phyloP scores from a whole-genome alignment of 1,284 basidiomycete species.

The Cerrena zonata region DNA sequence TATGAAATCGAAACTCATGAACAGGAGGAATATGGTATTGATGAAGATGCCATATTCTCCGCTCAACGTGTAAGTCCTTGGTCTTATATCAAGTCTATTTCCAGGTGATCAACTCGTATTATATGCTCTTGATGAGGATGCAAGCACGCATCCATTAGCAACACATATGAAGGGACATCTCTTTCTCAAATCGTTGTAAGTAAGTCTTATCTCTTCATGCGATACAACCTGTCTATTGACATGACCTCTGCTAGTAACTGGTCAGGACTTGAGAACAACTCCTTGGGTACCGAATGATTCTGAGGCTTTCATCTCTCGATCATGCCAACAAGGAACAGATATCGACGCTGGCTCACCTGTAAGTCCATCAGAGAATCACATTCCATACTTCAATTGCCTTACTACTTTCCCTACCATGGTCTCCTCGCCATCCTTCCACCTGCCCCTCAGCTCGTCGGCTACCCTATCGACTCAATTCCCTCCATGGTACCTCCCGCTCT shows the following conservation, averaged over 20 bases:
- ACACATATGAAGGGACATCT: background rate
- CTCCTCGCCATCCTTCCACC: background rate
- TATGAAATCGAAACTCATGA: background rate
- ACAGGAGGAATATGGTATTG: background rate
- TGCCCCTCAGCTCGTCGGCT: background rate
- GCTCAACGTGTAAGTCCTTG: background rate
- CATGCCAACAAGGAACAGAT: background rate
- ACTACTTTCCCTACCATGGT: background rate
- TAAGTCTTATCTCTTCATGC: conserved; percentile 2
- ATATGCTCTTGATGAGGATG: background rate
- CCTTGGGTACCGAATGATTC: background rate
- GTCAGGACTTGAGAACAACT: background rate
- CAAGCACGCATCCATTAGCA: background rate
- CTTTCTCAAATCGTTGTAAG: background rate
- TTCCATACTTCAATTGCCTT: conserved; percentile 1
- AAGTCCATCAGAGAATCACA: background rate
- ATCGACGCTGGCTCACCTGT: background rate
- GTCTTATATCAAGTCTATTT: too few relatives aligned
- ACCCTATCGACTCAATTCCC: background rate
- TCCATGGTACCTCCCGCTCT: too few relatives aligned
- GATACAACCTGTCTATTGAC: too few relatives aligned
- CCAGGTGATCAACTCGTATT: background rate
- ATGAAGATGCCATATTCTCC: background rate
- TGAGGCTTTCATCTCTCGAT: background rate
- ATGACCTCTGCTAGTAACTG: too few relatives aligned